Conservation (phyloP, 495 filamentous ascomycete genomes). For the Aspergillus sclerotioniger region DNA sequence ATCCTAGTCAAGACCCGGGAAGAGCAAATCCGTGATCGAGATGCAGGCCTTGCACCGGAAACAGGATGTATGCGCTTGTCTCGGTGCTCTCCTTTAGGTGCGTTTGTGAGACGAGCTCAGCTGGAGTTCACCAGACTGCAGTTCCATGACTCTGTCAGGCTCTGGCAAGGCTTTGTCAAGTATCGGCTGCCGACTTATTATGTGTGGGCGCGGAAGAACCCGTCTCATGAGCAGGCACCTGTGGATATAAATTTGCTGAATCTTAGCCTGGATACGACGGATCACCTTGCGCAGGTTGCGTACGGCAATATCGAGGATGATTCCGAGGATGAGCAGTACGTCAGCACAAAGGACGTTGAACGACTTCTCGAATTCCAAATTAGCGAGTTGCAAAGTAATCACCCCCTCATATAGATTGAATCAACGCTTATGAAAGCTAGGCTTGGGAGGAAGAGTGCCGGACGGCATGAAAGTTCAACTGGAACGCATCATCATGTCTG, state of each 20-base stretch:
- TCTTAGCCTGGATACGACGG: constrained; percentile 34
- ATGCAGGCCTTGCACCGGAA: constrained; percentile 47
- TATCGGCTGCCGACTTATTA: constrained; percentile 74
- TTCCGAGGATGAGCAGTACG: constrained; percentile 36
- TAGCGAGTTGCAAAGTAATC: constrained; percentile 76
- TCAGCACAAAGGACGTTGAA: constrained; percentile 83
- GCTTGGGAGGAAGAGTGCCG: constrained; percentile 67
- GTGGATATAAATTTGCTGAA: constrained; percentile 64
- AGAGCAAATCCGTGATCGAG: constrained; percentile 46
- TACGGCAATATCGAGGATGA: constrained; percentile 61
- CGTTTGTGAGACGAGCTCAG: constrained; percentile 73
- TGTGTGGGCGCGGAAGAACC: constrained; percentile 68
- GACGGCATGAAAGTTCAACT: constrained; percentile 65
- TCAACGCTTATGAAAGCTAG: constrained; percentile 37
- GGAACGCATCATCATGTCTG: constrained; percentile 61
- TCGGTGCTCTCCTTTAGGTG: constrained; percentile 76
- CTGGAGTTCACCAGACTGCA: constrained; percentile 79
- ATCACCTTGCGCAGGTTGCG: constrained; percentile 53
- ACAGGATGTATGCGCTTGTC: constrained; percentile 48
- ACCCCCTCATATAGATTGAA: not conserved
- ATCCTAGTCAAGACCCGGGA: constrained; percentile 63
- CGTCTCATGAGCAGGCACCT: constrained; percentile 57
- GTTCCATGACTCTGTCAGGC: constrained; percentile 68
- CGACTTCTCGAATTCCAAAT: constrained; percentile 84
- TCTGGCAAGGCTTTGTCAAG: constrained; percentile 78